phyloP scores from a whole-genome alignment of 2,329 filamentous ascomycete species.

The Nannizziopsis barbatae region DNA sequence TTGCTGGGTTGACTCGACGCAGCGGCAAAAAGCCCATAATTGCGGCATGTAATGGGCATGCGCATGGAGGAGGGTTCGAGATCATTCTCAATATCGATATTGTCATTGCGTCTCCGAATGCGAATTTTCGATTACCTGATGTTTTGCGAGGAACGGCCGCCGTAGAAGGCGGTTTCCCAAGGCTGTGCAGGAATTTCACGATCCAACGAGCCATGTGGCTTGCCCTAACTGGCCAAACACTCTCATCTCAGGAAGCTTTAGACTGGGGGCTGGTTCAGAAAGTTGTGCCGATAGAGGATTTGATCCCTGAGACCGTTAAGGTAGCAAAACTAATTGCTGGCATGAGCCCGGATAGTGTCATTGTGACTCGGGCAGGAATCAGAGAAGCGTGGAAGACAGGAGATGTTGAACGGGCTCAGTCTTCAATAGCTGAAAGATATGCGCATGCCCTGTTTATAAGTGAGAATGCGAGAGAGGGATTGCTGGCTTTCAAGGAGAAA shows the following conservation, averaged over 20 bases:
- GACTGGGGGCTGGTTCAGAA: slow-evolving; percentile 58
- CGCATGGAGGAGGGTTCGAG: slow-evolving; percentile 66
- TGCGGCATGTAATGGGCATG: slow-evolving; percentile 64
- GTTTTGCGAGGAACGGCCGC: slow-evolving; percentile 60
- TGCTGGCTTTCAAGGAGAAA: slow-evolving; percentile 82
- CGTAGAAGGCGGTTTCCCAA: slow-evolving; percentile 58
- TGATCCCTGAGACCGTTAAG: slow-evolving; percentile 61
- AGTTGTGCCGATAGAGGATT: slow-evolving; percentile 47
- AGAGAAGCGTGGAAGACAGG: slow-evolving; percentile 58
- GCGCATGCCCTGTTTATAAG: slow-evolving; percentile 74
- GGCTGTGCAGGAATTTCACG: slow-evolving; percentile 54
- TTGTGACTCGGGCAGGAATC: slow-evolving; percentile 57
- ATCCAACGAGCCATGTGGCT: slow-evolving; percentile 59
- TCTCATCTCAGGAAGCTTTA: slow-evolving; percentile 49
- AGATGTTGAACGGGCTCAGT: slow-evolving; percentile 55
- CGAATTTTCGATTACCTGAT: slow-evolving; percentile 59
- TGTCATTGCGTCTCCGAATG: slow-evolving; percentile 47
- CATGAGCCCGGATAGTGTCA: slow-evolving; percentile 61
- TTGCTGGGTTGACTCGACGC: slow-evolving; percentile 46
- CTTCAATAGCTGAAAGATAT: slow-evolving; percentile 74
- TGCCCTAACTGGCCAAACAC: slow-evolving; percentile 51
- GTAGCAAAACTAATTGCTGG: slow-evolving; percentile 50
- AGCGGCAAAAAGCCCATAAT: slow-evolving; percentile 60
- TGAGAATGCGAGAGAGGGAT: slow-evolving; percentile 71
- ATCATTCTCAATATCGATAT: slow-evolving; percentile 81